Evolutionary conservation across 139 green algal species (phyloP).

Genomic region (Chlorella sp.): DNA sequence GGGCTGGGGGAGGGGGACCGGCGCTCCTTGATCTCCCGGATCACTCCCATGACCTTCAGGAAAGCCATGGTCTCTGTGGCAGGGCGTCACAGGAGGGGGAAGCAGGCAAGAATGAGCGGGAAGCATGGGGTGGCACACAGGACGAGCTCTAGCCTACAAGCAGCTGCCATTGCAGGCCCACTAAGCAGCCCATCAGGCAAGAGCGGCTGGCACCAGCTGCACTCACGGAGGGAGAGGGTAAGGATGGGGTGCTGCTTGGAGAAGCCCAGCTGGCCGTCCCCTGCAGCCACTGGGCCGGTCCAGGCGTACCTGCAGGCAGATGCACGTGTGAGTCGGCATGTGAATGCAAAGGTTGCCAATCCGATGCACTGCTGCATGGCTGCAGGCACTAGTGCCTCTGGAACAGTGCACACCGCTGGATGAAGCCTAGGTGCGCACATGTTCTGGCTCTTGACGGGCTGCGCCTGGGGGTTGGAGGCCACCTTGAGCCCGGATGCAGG

Average conservation of each 20-base stretch:
- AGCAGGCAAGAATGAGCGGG: background rate
- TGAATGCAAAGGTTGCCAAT: background rate
- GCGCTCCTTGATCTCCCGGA: background rate
- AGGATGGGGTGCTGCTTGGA: background rate
- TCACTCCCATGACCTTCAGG: background rate
- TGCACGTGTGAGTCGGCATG: background rate
- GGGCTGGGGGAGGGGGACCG: background rate
- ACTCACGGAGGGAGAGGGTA: background rate
- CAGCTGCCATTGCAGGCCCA: no score
- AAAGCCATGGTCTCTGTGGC: background rate
- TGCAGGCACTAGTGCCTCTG: no score
- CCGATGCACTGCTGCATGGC: no score
- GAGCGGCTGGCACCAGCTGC: no score
- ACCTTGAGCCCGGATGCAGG: no score
- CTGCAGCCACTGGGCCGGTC: conserved; percentile 2
- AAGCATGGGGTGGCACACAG: background rate
- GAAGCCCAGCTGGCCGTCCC: background rate
- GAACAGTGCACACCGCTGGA: no score
- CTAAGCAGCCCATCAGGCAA: no score
- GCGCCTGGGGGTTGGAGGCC: no score
- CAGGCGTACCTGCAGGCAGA: background rate
- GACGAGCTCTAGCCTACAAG: background rate
- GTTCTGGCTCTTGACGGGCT: no score
- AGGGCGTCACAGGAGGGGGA: background rate
- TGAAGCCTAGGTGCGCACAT: no score